Evolutionary conservation across 2,329 filamentous ascomycete genomes (phyloP), one percentile per base, ranked within the genome.

Genomic region (Rutstroemia sp.): DNA sequence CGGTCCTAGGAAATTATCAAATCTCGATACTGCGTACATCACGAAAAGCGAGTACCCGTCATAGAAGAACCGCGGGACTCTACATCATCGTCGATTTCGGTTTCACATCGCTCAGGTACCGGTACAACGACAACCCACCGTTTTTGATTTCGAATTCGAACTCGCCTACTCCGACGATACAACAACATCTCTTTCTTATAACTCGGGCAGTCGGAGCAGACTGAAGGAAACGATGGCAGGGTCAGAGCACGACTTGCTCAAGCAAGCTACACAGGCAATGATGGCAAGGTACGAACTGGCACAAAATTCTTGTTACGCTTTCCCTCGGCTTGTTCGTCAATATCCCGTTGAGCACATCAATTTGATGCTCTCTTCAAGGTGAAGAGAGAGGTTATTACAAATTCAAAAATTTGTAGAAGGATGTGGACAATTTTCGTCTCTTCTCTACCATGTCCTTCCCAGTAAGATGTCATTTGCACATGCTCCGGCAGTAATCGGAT

Each of bases 191-290:
- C 30, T 55, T 42, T 4, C 30, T 55, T 50, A 4, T 14, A 34
- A 48, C 25, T 17, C 16, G 16, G 12, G 19, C 4, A 55, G 17
- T 55, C 52, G 42, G 27, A 37, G 52, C 45, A 44, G 53, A 50
- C 10, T 49, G 39, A 50, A 44, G 23, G 46, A 37, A 30, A 50
- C 12, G 37, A 69, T 68, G 66, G 59, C 67, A 49, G 64, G 63
- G 30, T 61, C 61, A 51, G 67, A 68, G 58, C 62, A 63, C 53
- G 68, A 70, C 62, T 62, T 70, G 59, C 62, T 70, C 37, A 68
- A 65, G 63, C 66, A 67, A 63, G 68, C 68, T 57, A 69, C 68
- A 58, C 67, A 69, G 58, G 60, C 65, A 51, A 67, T 70, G 65
- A 69, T 69, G 65, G 61, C 63, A 62, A 70, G 67, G 68, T 70